Base-by-base conservation (phyloP, 805 yeast species). In the Schwanniomyces vanrijiae region DNA sequence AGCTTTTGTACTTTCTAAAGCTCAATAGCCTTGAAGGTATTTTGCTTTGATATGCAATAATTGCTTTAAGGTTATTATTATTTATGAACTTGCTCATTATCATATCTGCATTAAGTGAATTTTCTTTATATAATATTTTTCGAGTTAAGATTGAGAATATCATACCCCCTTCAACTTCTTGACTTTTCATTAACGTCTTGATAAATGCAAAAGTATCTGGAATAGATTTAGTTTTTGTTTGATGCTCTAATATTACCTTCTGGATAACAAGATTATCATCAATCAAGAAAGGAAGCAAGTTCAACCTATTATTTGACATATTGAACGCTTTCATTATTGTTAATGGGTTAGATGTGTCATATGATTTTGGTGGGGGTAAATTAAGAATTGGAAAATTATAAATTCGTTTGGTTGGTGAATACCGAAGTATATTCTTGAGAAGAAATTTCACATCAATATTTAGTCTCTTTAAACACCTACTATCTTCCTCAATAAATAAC, bases 141-240 rank as follows among this genome's bases (percentile, higher is more conserved):
- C 54, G 52, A 3, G 48, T 38, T 44, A 55, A 40, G 2, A 55
- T 43, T 3, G 31, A 42, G 33, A 47, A 55, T 14, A 55, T 26
- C 19, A 39, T 24, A 16, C 44, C 47, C 1, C 60, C 60, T 37
- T 55, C 55, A 20, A 45, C 22, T 18, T 40, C 45, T 33, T 54
- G 53, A n/a, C 48, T 40, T 13, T 46, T 43, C 50, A 50, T 44
- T 4, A 55, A 26, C 14, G 47, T 42, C 13, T 40, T 40, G 5
- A 50, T 42, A 21, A 53, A 19, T 4, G n/a, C 28, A n/a, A 20
- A 20, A 7, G 31, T 11, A 21, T 40, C 25, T 6, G 53, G 46
- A 1, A 42, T n/a, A 10, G 47, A 18, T 10, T 42, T 40, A 3
- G 29, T 24, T 2, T 39, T 26, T n/a, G 29, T 41, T 19, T 48